Evolutionary conservation across 352 stramenopile genomes (phyloP).

Genomic region (Globisporangium takayamanum): DNA sequence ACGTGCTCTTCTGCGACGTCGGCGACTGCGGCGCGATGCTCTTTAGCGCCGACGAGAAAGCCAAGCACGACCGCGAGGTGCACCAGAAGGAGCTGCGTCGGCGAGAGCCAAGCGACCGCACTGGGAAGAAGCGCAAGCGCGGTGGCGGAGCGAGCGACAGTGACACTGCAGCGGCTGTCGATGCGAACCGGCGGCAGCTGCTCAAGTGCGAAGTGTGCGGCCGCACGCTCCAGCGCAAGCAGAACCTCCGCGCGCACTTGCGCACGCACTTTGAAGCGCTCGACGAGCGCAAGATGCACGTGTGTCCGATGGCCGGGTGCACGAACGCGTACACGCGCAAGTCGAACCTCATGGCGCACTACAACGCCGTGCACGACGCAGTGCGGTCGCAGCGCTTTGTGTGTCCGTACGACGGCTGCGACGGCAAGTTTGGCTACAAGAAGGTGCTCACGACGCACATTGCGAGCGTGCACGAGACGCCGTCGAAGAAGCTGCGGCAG

Average conservation of each 20-base stretch:
- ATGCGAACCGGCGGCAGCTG: conserved; percentile 8
- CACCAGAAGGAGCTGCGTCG: conserved; percentile 13
- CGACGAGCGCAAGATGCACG: conserved; percentile 54
- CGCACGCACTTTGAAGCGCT: conserved; percentile 56
- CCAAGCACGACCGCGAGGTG: conserved; percentile 27
- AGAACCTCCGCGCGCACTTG: conserved; percentile 53
- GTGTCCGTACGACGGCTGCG: conserved; percentile 52
- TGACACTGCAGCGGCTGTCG: background rate
- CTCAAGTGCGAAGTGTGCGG: conserved; percentile 51
- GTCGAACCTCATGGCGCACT: conserved; percentile 73
- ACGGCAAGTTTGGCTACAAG: conserved; percentile 69
- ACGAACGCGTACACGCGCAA: conserved; percentile 59
- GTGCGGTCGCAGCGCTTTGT: conserved; percentile 54
- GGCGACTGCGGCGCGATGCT: conserved; percentile 46
- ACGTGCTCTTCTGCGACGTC: conserved; percentile 44
- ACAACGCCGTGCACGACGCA: conserved; percentile 59
- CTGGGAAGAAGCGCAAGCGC: conserved; percentile 10
- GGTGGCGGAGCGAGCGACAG: too few species aligned
- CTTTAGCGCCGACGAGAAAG: conserved; percentile 40
- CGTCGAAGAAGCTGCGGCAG: conserved; percentile 20
- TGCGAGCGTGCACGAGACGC: conserved; percentile 48
- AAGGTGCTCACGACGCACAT: conserved; percentile 60
- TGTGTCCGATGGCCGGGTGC: conserved; percentile 53
- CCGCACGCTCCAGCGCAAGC: conserved; percentile 38
- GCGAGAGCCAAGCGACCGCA: background rate